Base-by-base conservation (phyloP, 768 basidiomycete species). In the Lanmaoa pseudosensibilis region DNA sequence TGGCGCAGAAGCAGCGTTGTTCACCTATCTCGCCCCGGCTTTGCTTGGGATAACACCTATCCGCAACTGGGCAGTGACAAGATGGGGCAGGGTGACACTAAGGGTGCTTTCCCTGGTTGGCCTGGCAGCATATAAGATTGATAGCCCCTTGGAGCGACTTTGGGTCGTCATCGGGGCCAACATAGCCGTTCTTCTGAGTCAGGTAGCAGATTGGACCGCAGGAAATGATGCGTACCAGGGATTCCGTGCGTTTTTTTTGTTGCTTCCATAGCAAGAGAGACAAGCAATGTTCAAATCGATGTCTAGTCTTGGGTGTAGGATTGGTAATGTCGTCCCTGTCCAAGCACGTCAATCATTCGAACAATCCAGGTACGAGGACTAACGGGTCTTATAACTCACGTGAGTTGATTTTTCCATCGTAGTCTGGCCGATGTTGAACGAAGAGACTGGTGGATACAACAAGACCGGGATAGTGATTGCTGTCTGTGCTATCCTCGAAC, bases 391-490 rank as follows among this genome's bases (percentile, higher is more conserved):
- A 11, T 8, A 10, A 6, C 10, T 51, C 16, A 12, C n/a, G 67
- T 64, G 12, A n/a, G 15, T 25, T 51, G 16, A 46, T 41, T 23
- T 19, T 43, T 32, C 34, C 47, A 10, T 44, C 25, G 19, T 50
- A 90, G 87, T 93, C 30, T 95, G 92, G 92, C 86, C 87, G 2
- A 83, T 90, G 65, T 78, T 90, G 25, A 79, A 90, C 61, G 78
- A 78, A 51, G 73, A 78, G 27, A 84, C 85, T 0, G 86, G 84
- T 16, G 85, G 88, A 15, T 86, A 81, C 73, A 92, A 94, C 69
- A 84, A 80, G 63, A 80, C 76, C 2, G 87, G 90, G 5, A 68
- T 92, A 25, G 43, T 69, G 1, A 68, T 92, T 2, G 87, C 84
- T 2, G 46, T 80, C 11, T 66, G 85, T 9, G 83, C 90, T 0